A percentile compares a stretch with the other conserved stretches of the same genome.
Conservation (phyloP, 2,329 filamentous ascomycete genomes). For the Drechslerella stenobrocha region DNA sequence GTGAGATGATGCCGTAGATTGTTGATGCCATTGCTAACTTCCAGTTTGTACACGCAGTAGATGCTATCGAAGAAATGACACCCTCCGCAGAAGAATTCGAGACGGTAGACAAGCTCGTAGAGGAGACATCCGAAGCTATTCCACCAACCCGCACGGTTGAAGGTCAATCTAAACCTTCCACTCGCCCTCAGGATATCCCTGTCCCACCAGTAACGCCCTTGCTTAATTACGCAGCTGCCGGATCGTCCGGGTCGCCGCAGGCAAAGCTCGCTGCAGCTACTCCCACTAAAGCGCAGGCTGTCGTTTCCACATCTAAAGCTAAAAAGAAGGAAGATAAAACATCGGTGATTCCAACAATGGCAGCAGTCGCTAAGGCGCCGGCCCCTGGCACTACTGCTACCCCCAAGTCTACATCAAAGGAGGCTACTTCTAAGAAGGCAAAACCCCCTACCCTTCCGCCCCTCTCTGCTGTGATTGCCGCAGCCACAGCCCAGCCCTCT, state of each 20-base stretch:
- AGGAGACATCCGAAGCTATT: conserved; percentile 34
- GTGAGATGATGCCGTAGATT: conserved; percentile 11
- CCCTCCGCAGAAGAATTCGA: conserved; percentile 37
- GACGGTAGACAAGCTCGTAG: conserved; percentile 39
- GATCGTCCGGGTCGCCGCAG: conserved; percentile 24
- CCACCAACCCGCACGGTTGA: conserved; percentile 17
- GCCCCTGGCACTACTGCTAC: conserved; percentile 7
- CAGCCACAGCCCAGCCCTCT: conserved; percentile 38
- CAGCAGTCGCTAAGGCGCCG: conserved; percentile 36
- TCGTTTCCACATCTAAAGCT: conserved; percentile 19
- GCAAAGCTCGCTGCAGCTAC: conserved; percentile 21
- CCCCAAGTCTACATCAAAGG: conserved; percentile 17
- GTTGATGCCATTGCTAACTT: conserved; percentile 20
- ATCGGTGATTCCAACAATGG: conserved; percentile 25
- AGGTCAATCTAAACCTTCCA: conserved; percentile 8
- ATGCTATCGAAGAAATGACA: conserved; percentile 39
- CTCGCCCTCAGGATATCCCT: conserved; percentile 41
- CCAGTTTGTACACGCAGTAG: conserved; percentile 23
- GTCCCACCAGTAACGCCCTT: conserved; percentile 36
- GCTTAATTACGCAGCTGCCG: conserved; percentile 29
- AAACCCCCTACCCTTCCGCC: conserved; percentile 40
- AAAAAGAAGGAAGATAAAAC: conserved; percentile 42
- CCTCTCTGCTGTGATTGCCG: conserved; percentile 37
- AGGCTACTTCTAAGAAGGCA: conserved; percentile 25
- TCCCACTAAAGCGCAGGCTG: conserved; percentile 25